Evolutionary conservation across 2,329 filamentous ascomycete genomes (phyloP).

Genomic region (Clarireedia hainanense): DNA sequence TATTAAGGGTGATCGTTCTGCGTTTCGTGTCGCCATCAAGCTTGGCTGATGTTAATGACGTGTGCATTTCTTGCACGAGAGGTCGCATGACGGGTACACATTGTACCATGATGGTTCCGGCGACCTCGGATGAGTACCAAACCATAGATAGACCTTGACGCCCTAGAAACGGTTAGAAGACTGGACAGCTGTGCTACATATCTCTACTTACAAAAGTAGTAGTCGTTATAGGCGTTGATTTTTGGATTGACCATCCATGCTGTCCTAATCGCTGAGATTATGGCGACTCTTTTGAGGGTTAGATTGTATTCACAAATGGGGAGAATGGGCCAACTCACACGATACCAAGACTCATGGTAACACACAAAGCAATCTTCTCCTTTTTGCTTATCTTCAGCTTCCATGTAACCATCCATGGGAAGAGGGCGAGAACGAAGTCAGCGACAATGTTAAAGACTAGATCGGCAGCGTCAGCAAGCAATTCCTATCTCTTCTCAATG

Average conservation of each 20-base stretch:
- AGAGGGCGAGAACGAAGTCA: slow-evolving; percentile 43
- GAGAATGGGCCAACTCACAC: slow-evolving; percentile 26
- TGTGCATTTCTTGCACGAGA: slow-evolving; percentile 36
- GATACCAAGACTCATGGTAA: slow-evolving; percentile 44
- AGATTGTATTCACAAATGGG: background rate
- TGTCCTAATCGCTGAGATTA: slow-evolving; percentile 40
- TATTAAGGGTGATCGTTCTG: background rate
- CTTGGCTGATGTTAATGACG: slow-evolving; percentile 29
- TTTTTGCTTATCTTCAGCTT: slow-evolving; percentile 38
- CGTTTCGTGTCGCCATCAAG: background rate
- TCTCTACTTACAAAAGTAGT: slow-evolving; percentile 35
- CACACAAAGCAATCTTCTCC: slow-evolving; percentile 43
- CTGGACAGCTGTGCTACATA: background rate
- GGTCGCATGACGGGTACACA: slow-evolving; percentile 45
- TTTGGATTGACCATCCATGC: slow-evolving; percentile 41
- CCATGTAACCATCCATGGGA: slow-evolving; percentile 43
- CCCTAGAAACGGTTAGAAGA: slow-evolving; percentile 18
- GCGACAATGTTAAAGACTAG: slow-evolving; percentile 46
- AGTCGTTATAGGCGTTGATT: slow-evolving; percentile 34
- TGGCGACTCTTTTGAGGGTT: slow-evolving; percentile 32
- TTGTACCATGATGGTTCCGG: slow-evolving; percentile 47
- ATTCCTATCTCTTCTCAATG: background rate
- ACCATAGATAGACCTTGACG: slow-evolving; percentile 39
- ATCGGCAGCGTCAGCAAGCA: slow-evolving; percentile 13
- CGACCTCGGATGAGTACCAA: slow-evolving; percentile 42